phyloP scores from a whole-genome alignment of 352 stramenopile species.

The Globisporangium recalcitrans region DNA sequence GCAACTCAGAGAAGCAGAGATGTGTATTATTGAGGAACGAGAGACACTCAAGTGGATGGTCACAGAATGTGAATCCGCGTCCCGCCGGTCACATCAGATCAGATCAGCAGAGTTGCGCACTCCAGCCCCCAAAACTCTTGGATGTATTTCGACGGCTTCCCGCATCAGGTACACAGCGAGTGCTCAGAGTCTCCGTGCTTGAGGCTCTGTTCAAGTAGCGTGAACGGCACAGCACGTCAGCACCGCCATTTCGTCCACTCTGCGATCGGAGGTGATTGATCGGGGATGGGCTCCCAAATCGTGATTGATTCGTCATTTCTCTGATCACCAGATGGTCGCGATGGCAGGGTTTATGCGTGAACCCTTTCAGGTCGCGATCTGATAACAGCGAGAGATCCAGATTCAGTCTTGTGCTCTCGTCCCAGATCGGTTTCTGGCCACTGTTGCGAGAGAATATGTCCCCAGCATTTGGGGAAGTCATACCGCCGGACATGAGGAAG shows the following conservation, averaged over 20 bases:
- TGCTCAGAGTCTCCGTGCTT: too few species aligned
- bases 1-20: too few species aligned
- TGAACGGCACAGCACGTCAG: not conserved
- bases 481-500: not conserved
- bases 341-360: not conserved
- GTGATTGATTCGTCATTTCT: not conserved
- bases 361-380: not conserved
- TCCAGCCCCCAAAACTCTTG: not conserved
- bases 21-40: too few species aligned
- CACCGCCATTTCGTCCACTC: not conserved
- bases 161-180: too few species aligned
- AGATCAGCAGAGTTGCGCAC: not conserved
- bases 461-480: not conserved
- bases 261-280: not conserved
- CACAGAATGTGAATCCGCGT: not conserved
- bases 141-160: not conserved
- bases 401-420: not conserved
- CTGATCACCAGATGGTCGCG: not conserved
- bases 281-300: not conserved
- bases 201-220: not conserved
- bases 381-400: not conserved
- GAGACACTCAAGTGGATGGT: not conserved
- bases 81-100: not conserved
- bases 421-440: too few species aligned
- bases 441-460: not conserved